phyloP scores from a whole-genome alignment of 345 rosid genomes.

The Geranium brycei region DNA sequence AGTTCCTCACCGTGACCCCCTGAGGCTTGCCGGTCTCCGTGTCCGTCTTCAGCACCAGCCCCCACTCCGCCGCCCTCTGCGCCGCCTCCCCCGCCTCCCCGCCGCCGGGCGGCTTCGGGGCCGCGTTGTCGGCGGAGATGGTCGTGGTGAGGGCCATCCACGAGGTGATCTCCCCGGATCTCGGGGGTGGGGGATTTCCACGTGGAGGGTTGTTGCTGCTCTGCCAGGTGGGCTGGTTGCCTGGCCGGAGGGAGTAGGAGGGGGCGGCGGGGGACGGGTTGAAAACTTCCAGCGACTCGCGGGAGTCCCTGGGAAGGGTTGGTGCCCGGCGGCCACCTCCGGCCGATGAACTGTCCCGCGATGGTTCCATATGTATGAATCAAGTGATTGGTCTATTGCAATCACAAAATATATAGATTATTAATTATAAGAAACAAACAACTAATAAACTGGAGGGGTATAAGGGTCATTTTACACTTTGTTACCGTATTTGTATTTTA shows the following conservation, averaged over 20 bases:
- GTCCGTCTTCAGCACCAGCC: constrained; percentile 33
- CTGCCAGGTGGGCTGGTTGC: constrained; percentile 36
- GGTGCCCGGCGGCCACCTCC: constrained; percentile 14
- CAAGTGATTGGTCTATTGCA: too few relatives aligned
- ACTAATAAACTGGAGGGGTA: too few relatives aligned
- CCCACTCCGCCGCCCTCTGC: constrained; percentile 91
- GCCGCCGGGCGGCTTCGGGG: constrained; percentile 52
- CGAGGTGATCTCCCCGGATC: constrained; percentile 44
- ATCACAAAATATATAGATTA: too few relatives aligned
- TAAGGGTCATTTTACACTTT: too few relatives aligned
- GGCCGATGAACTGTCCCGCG: constrained; percentile 27
- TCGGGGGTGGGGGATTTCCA: constrained; percentile 14
- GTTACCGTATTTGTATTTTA: too few relatives aligned
- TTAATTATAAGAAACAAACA: too few relatives aligned
- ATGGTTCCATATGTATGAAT: constrained; percentile 38
- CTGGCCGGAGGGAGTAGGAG: constrained; percentile 17
- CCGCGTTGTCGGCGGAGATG: background rate
- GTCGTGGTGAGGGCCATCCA: constrained; percentile 74
- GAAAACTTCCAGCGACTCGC: constrained; percentile 86
- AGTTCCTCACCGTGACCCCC: constrained; percentile 57
- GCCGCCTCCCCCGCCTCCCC: constrained; percentile 57
- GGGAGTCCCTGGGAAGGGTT: constrained; percentile 45
- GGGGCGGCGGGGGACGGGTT: constrained; percentile 51
- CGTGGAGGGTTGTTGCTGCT: constrained; percentile 27
- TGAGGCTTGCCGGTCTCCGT: constrained; percentile 33